phyloP scores from a whole-genome alignment of 2,329 filamentous ascomycete species.

The Davidsoniella virescens region DNA sequence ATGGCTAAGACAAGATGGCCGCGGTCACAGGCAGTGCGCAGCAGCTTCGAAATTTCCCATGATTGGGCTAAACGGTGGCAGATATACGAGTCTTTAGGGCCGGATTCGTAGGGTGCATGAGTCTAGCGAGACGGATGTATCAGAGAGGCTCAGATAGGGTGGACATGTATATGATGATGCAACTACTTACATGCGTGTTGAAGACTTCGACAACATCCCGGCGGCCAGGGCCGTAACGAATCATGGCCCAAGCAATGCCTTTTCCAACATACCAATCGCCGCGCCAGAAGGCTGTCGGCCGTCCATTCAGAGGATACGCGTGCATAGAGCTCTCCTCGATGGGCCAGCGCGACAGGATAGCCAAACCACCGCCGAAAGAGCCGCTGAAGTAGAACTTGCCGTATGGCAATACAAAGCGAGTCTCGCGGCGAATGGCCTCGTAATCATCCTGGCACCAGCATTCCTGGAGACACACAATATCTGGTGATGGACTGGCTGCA shows the following conservation, averaged over 20 bases:
- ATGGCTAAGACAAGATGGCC: conserved; percentile 73
- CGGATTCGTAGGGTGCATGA: conserved; percentile 74
- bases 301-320: conserved; percentile 77
- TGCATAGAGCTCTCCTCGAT: conserved; percentile 81
- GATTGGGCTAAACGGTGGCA: conserved; percentile 84
- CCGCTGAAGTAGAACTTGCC: conserved; percentile 88
- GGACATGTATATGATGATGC: neutral
- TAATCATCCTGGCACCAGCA: conserved; percentile 85
- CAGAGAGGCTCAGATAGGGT: neutral
- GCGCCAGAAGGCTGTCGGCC: conserved; percentile 82
- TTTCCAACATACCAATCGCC: conserved; percentile 97
- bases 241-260: conserved; percentile 69
- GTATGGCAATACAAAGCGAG: conserved; percentile 60
- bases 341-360: conserved; percentile 80
- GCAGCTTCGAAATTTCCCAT: conserved; percentile 85
- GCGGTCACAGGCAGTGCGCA: conserved; percentile 62
- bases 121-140: conserved; percentile 23
- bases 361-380: conserved; percentile 76
- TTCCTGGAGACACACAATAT: conserved; percentile 89
- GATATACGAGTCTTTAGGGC: conserved; percentile 68
- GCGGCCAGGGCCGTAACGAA: conserved; percentile 48
- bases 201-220: conserved; percentile 74
- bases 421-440: conserved; percentile 56
- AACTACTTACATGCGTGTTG: conserved; percentile 57
- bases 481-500: conserved; percentile 47